phyloP scores from a whole-genome alignment of 75 land plant species.

The Selaginella moellendorffii region DNA sequence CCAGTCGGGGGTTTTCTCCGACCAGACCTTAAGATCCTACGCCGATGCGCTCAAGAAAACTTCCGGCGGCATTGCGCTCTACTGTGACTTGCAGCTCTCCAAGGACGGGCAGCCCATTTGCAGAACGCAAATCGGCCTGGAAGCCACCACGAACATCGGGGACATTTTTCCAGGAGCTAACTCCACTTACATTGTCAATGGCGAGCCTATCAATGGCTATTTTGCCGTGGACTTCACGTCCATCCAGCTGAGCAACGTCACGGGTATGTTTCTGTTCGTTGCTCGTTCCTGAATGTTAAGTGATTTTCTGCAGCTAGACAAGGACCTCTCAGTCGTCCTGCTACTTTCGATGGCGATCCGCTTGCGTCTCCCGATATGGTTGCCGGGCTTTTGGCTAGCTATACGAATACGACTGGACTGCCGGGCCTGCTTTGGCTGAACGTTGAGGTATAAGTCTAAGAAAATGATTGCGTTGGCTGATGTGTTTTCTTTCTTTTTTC shows the following conservation, averaged over 20 bases:
- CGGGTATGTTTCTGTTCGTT: constrained; percentile 8
- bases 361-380: constrained; percentile 28
- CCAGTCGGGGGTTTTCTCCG: constrained; percentile 66
- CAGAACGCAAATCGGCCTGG: constrained; percentile 37
- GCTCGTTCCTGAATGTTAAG: too few species aligned
- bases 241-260: constrained; percentile 1
- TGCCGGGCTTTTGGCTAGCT: not conserved
- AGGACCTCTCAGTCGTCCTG: too few species aligned
- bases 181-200: constrained; percentile 44
- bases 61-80: constrained; percentile 20
- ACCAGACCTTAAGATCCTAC: constrained; percentile 42
- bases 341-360: constrained; percentile 17
- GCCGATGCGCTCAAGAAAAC: constrained; percentile 20
- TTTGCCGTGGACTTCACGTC: constrained; percentile 57
- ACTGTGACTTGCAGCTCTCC: constrained; percentile 74
- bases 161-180: constrained; percentile 12
- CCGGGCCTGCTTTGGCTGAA: constrained; percentile 18
- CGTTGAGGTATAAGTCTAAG: constrained; percentile 27
- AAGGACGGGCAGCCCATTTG: constrained; percentile 59
- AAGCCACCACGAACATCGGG: constrained; percentile 28
- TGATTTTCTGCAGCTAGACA: too few species aligned
- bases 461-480: too few species aligned
- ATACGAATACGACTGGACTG: not conserved
- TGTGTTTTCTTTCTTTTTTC: too few species aligned
- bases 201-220: constrained; percentile 30